Evolutionary conservation across 495 filamentous ascomycete genomes (phyloP), one percentile per base, ranked within the genome.

Genomic region (Trichoderma erinaceum): DNA sequence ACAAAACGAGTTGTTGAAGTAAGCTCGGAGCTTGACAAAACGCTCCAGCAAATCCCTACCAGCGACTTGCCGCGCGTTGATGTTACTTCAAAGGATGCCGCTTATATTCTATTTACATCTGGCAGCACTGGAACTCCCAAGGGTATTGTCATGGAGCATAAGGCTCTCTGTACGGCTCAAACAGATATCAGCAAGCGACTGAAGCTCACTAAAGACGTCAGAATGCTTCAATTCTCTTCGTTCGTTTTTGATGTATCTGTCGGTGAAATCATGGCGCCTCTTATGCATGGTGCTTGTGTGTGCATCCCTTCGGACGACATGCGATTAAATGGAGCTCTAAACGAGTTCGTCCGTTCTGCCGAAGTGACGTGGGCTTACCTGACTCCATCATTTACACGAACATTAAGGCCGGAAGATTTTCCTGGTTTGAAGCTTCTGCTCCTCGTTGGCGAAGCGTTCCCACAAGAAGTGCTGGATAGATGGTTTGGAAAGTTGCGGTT

Each of bases 161-260:
- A 70, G 27, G 63, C 74, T 27, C 71, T 82, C 23, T 75, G 72
- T 43, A 76, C 77, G 12, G 7, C 32, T 41, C n/a, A 41, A 68
- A 8, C 66, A 69, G 69, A 71, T 87, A 1, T 67, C 75, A 0
- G 81, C 83, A 2, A 71, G 70, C 21, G 72, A 76, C 16, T 75
- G 84, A 1, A 79, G 79, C 0, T 64, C 65, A 0, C 70, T 86
- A 21, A 69, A 78, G 29, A 77, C 71, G 1, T 69, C 86, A 12
- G 76, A 72, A 1, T 88, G 8, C 80, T 92, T 70, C 89, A 92
- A 68, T 86, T 89, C 66, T 87, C 89, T 4, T 43, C 65, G 5
- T 66, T 46, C 23, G 35, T 43, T 15, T 66, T 44, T n/a, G 65
- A 66, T 35, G 16, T 52, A 2, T 48, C 38, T 29, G 41, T 66